Evolutionary conservation across 495 filamentous ascomycete species (phyloP).

Genomic region (Hypoxylon lienhwacheense): DNA sequence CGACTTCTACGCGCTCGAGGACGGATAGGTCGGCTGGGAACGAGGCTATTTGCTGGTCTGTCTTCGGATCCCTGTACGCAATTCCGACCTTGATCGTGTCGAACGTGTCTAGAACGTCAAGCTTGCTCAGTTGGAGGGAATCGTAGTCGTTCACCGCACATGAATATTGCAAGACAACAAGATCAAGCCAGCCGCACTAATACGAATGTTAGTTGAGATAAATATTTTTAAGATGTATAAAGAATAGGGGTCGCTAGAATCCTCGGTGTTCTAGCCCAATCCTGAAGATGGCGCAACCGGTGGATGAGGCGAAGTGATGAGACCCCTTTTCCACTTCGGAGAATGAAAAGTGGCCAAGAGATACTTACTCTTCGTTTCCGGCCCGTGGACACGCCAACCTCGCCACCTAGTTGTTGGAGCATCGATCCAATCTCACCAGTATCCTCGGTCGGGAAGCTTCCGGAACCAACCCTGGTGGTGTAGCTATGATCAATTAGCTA

Average conservation of each 20-base stretch:
- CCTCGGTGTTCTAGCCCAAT: neutral
- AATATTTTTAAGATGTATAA: neutral
- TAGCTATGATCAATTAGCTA: neutral
- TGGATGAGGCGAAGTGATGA: too few relatives aligned
- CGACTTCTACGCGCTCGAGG: neutral
- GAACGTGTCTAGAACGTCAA: neutral
- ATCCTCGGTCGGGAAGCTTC: neutral
- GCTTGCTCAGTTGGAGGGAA: neutral
- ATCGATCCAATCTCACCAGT: neutral
- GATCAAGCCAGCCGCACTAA: conserved; percentile 3
- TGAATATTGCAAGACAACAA: conserved; percentile 1
- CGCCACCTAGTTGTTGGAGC: neutral
- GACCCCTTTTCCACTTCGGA: too few relatives aligned
- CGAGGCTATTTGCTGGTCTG: neutral
- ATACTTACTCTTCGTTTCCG: conserved; percentile 1
- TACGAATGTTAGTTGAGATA: neutral
- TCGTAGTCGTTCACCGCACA: conserved; percentile 2
- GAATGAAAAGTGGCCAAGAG: too few relatives aligned
- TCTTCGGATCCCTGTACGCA: neutral
- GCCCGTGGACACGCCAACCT: conserved; percentile 1
- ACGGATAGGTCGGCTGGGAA: neutral
- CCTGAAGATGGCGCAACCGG: too few relatives aligned
- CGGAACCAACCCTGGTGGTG: conserved; percentile 1
- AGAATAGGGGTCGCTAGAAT: neutral
- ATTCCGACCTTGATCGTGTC: conserved; percentile 1